These are phyloP conservation scores for Fusarium compactum DNA, from an alignment of 2,329 filamentous ascomycete species.

Conservation along the genomic window DNA sequence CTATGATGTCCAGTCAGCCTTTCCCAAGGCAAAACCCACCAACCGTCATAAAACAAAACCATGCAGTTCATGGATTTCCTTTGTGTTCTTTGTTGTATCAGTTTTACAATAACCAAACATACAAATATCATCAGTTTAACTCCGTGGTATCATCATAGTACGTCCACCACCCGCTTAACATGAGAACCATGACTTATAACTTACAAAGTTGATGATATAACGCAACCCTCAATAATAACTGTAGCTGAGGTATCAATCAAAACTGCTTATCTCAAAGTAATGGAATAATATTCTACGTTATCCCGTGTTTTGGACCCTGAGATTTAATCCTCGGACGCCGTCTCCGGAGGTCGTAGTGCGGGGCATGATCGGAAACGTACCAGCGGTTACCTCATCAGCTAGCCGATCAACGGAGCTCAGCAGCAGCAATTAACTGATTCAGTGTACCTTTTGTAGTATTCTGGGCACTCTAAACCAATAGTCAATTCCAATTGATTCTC, in stretches of 20 bases:
- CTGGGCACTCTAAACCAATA: neutral
- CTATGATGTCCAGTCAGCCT: neutral
- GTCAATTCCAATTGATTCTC: conserved; percentile 2
- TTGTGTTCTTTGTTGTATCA: neutral
- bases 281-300: neutral
- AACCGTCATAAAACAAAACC: neutral
- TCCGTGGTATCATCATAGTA: neutral
- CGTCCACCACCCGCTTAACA: neutral
- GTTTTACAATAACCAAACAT: neutral
- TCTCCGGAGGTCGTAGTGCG: conserved; percentile 38
- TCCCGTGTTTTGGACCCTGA: neutral
- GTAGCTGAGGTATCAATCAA: neutral
- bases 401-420: conserved; percentile 45
- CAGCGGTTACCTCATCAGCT: conserved; percentile 37
- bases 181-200: neutral
- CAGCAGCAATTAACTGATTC: conserved; percentile 23
- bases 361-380: conserved; percentile 16
- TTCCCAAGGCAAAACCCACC: neutral
- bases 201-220: neutral
- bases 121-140: neutral
- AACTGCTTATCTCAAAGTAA: neutral
- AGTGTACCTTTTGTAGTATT: conserved; percentile 3
- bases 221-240: neutral
- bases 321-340: conserved; percentile 11
- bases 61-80: neutral